Evolutionary conservation across 208 protist genomes (phyloP).

Genomic region (Wallacemonas sp.): DNA sequence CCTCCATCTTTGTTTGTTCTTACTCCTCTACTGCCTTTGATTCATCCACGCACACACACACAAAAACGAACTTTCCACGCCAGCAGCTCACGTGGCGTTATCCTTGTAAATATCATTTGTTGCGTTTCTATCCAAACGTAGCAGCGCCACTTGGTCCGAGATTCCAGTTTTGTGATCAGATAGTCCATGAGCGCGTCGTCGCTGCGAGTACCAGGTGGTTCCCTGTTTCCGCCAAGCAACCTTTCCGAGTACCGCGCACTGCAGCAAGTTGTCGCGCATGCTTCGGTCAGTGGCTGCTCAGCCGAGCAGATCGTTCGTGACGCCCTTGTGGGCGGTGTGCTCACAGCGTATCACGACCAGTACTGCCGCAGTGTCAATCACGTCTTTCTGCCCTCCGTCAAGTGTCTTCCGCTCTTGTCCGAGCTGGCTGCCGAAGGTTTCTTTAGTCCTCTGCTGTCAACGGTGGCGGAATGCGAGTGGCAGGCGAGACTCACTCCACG

Average conservation of each 20-base stretch:
- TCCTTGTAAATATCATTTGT: too few relatives aligned
- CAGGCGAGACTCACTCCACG: conserved; percentile 16
- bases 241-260: conserved; percentile 64
- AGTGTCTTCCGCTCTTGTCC: conserved; percentile 44
- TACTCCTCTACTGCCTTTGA: too few relatives aligned
- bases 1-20: too few relatives aligned
- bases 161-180: too few relatives aligned
- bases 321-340: conserved; percentile 64
- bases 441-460: conserved; percentile 55
- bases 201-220: not conserved
- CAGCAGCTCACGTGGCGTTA: too few relatives aligned
- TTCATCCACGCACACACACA: too few relatives aligned
- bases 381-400: conserved; percentile 61
- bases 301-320: conserved; percentile 54
- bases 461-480: conserved; percentile 8
- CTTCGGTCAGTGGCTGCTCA: conserved; percentile 30
- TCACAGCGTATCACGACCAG: conserved; percentile 40
- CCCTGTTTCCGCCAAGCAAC: conserved; percentile 17
- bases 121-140: not conserved
- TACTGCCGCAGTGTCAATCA: conserved; percentile 12
- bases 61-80: too few relatives aligned
- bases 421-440: conserved; percentile 56
- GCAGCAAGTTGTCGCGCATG: conserved; percentile 62
- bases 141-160: not conserved
- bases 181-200: too few relatives aligned